Percentiles rank a stretch among this genome's conserved stretches.
Conservation (phyloP, 192 early-diverging fungal genomes). For the Funneliformis mosseae region DNA sequence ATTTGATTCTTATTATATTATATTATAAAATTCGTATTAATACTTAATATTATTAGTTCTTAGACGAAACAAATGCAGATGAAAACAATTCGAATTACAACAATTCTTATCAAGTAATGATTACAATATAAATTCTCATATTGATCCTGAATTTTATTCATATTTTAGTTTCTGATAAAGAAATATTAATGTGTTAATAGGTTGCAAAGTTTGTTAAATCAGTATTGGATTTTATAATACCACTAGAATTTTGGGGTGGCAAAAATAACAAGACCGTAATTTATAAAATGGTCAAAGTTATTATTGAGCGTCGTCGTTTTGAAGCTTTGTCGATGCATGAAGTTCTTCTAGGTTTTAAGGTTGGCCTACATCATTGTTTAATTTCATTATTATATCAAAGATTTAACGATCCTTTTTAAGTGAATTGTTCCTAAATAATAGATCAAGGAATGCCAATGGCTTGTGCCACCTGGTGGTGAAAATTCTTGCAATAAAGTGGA, state of each 20-base stretch:
- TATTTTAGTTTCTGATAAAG: neutral
- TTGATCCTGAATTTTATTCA: neutral
- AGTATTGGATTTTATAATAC: neutral
- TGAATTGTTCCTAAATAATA: neutral
- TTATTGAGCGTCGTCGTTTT: neutral
- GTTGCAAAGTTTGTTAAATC: neutral
- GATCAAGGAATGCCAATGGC: slow-evolving; percentile 19
- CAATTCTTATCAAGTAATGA: neutral
- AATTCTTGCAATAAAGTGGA: neutral
- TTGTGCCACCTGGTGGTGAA: neutral
- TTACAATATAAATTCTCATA: neutral
- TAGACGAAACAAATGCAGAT: neutral
- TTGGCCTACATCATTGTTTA: neutral
- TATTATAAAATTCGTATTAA: neutral
- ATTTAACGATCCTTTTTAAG: neutral
- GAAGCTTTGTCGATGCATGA: neutral
- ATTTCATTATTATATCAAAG: neutral
- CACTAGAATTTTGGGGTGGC: neutral
- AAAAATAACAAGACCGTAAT: neutral
- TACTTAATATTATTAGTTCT: neutral
- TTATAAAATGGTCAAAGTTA: neutral
- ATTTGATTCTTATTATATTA: too few species aligned
- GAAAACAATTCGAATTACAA: neutral
- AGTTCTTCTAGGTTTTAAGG: neutral
- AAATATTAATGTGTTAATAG: neutral